phyloP scores from a whole-genome alignment of 306 rosid genomes.

The Castanea sativa region DNA sequence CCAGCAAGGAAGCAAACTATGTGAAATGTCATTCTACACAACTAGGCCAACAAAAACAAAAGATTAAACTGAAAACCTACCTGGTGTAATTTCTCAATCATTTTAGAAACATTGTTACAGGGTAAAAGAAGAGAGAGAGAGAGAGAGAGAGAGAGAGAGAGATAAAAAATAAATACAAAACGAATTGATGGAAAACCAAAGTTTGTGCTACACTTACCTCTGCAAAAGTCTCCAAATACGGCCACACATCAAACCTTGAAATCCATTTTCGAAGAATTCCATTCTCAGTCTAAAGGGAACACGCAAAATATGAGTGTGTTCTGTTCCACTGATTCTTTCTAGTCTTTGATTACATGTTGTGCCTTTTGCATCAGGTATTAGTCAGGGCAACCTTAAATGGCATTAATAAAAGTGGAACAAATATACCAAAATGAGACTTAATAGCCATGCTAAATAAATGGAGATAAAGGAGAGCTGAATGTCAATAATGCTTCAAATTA shows the following conservation, averaged over 20 bases:
- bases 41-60: too few species aligned
- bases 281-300: conserved; percentile 82
- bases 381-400: conserved; percentile 61
- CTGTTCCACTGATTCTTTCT: conserved; percentile 88
- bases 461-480: background rate
- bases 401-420: too few species aligned
- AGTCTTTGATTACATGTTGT: conserved; percentile 89
- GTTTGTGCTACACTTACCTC: conserved; percentile 45
- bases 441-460: too few species aligned
- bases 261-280: conserved; percentile 91
- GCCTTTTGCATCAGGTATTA: conserved; percentile 91
- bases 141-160: too few species aligned
- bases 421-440: background rate
- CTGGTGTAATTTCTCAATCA: too few species aligned
- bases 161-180: too few species aligned
- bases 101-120: too few species aligned
- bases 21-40: too few species aligned
- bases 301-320: conserved; percentile 73
- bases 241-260: conserved; percentile 97
- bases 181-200: background rate
- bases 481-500: background rate
- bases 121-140: too few species aligned
- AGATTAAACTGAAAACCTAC: too few species aligned
- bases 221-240: conserved; percentile 81
- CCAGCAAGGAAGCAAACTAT: too few species aligned